Base-by-base conservation (phyloP, 257 asterid species). In the Salvia splendens region DNA sequence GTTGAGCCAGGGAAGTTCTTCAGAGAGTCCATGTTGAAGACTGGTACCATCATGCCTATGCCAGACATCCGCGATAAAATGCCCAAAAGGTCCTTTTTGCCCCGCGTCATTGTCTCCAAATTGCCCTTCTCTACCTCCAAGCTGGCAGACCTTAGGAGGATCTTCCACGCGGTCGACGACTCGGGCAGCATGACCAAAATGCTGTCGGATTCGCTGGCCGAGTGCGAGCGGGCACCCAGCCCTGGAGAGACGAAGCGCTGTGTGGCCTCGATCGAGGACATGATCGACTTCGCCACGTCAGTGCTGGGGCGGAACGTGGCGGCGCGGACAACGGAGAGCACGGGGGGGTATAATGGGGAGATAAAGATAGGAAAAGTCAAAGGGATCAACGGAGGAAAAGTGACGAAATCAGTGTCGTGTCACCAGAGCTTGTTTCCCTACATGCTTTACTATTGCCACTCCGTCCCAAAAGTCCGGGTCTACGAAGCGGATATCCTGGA, bases 51-150 rank as follows among this genome's bases (percentile, higher is more conserved):
- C 4, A 83, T 90, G 90, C 92, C 90, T 0, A 87, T 90, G 97
- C 97, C 97, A 0, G 93, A 91, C 59, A 83, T 88, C 5, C 74
- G 67, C 0, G 97, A 91, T 24, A 84, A 65, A 75, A 82, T 91
- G 87, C 96, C 97, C 0, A 69, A 75, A 73, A 80, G 97, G 88
- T 91, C 97, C 0, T 91, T 91, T 70, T 69, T 91, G 68, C 97
- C 97, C 72, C 89, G 96, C 30, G 48, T 24, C 6, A 78, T 91
- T 1, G 68, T 75, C 17, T 61, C 91, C 0, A 91, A 86, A 73
- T 43, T 91, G 20, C 97, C 95, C 5, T 85, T 88, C 35, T 86
- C 97, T 0, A 68, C 79, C 30, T 24, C 30, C 73, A 85, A 11
- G 79, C 78, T 0, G 62, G 8, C 1, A 82, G 79, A 0, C 30